Conservation (phyloP, 2,329 filamentous ascomycete genomes). For the Fusarium coffeatum region DNA sequence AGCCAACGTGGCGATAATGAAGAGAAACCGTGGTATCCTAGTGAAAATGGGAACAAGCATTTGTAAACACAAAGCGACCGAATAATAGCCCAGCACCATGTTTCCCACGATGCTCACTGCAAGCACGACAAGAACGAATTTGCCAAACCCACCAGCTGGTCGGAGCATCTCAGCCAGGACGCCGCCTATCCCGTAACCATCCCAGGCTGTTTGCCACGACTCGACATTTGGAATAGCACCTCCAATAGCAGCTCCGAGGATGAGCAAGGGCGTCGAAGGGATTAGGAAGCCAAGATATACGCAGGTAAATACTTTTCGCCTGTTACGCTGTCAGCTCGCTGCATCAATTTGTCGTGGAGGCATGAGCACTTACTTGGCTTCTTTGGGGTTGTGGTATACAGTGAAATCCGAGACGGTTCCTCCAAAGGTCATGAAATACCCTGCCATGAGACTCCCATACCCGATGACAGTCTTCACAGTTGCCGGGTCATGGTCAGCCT, state of each 20-base stretch:
- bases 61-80: slow-evolving; percentile 55
- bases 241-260: slow-evolving; percentile 56
- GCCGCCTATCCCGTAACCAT: slow-evolving; percentile 47
- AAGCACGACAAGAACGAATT: slow-evolving; percentile 51
- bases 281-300: slow-evolving; percentile 63
- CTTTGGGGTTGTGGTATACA: slow-evolving; percentile 59
- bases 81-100: slow-evolving; percentile 55
- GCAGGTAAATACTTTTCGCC: slow-evolving; percentile 40
- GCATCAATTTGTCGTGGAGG: slow-evolving; percentile 38
- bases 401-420: slow-evolving; percentile 68
- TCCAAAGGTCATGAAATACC: slow-evolving; percentile 66
- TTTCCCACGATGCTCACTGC: slow-evolving; percentile 54
- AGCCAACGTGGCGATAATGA: slow-evolving; percentile 55
- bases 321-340: slow-evolving; percentile 49
- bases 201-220: slow-evolving; percentile 47
- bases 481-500: slow-evolving; percentile 55
- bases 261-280: slow-evolving; percentile 51
- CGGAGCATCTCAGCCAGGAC: slow-evolving; percentile 50
- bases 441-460: slow-evolving; percentile 61
- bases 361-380: slow-evolving; percentile 34
- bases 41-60: slow-evolving; percentile 56
- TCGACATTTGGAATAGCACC: slow-evolving; percentile 49
- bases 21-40: slow-evolving; percentile 57
- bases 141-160: slow-evolving; percentile 50
- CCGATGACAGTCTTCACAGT: slow-evolving; percentile 55